These are phyloP conservation scores for Mucor saturninus DNA, from an alignment of 371 early-diverging fungal species.

Conservation along the genomic window DNA sequence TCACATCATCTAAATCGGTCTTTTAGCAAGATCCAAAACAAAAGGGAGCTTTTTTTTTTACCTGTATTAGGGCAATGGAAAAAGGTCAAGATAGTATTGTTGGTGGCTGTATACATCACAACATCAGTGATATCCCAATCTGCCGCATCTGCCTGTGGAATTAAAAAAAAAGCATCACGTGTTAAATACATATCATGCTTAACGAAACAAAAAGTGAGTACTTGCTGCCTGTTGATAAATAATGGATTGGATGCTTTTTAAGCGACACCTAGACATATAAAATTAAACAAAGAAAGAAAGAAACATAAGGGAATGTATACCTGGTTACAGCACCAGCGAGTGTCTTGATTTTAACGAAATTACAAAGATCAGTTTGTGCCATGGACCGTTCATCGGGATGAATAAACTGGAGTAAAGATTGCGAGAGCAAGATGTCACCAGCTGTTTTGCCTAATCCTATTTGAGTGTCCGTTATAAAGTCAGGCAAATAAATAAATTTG, in stretches of 20 bases:
- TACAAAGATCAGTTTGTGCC: slow-evolving; percentile 55
- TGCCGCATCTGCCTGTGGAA: background rate
- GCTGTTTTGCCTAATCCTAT: slow-evolving; percentile 31
- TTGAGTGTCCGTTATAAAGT: slow-evolving; percentile 29
- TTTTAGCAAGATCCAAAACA: too few relatives aligned
- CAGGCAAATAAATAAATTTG: slow-evolving; percentile 52
- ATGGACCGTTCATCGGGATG: slow-evolving; percentile 62
- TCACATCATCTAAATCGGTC: background rate
- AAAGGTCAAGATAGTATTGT: slow-evolving; percentile 57
- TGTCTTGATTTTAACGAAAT: slow-evolving; percentile 54
- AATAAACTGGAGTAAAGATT: slow-evolving; percentile 60
- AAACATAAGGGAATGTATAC: slow-evolving; percentile 27
- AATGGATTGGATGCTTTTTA: slow-evolving; percentile 10
- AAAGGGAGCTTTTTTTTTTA: background rate
- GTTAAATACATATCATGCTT: background rate
- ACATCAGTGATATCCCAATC: slow-evolving; percentile 57
- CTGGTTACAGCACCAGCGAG: slow-evolving; percentile 65
- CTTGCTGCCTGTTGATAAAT: slow-evolving; percentile 9
- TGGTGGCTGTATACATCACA: slow-evolving; percentile 62
- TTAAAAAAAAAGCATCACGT: background rate
- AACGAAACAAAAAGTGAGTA: background rate
- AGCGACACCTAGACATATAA: slow-evolving; percentile 11
- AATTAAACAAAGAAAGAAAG: background rate
- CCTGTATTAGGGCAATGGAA: slow-evolving; percentile 42
- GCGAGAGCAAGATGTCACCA: slow-evolving; percentile 43